These are phyloP conservation scores for Rhynchospora breviuscula DNA, from an alignment of 176 grass and related monocot genomes.

Conservation along the genomic window DNA sequence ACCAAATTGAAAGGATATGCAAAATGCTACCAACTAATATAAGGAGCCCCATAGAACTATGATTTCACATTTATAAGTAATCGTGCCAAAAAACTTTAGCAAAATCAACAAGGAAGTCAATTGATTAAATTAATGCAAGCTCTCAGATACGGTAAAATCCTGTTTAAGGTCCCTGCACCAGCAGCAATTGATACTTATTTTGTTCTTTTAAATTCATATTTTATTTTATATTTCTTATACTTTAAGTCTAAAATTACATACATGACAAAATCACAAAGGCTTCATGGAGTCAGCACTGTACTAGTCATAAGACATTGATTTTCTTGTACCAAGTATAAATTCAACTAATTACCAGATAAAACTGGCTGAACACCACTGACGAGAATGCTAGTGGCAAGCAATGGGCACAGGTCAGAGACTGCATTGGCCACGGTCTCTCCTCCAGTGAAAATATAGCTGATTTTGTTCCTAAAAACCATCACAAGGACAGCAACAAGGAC, in stretches of 20 bases:
- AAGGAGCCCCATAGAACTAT: background rate
- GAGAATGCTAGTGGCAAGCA: slow-evolving; percentile 60
- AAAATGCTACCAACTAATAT: background rate
- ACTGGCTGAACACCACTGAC: slow-evolving; percentile 78
- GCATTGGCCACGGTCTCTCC: slow-evolving; percentile 52
- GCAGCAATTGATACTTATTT: background rate
- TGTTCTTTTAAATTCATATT: background rate
- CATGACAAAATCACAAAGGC: background rate
- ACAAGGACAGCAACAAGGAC: slow-evolving; percentile 27
- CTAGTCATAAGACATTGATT: background rate
- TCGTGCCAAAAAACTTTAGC: background rate
- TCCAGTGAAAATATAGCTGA: slow-evolving; percentile 79
- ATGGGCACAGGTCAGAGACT: slow-evolving; percentile 65
- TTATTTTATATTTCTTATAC: background rate
- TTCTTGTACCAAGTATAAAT: background rate
- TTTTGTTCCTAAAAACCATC: slow-evolving; percentile 52
- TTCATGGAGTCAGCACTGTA: background rate
- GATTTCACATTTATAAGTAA: background rate
- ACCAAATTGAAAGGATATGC: background rate
- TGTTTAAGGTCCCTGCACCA: background rate
- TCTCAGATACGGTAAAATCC: background rate
- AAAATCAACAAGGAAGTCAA: background rate
- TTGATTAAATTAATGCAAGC: background rate
- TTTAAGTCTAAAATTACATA: background rate
- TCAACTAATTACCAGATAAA: slow-evolving; percentile 53